Evolutionary conservation across 768 basidiomycete genomes (phyloP), one percentile per base, ranked within the genome.

Genomic region (Russula virescens): DNA sequence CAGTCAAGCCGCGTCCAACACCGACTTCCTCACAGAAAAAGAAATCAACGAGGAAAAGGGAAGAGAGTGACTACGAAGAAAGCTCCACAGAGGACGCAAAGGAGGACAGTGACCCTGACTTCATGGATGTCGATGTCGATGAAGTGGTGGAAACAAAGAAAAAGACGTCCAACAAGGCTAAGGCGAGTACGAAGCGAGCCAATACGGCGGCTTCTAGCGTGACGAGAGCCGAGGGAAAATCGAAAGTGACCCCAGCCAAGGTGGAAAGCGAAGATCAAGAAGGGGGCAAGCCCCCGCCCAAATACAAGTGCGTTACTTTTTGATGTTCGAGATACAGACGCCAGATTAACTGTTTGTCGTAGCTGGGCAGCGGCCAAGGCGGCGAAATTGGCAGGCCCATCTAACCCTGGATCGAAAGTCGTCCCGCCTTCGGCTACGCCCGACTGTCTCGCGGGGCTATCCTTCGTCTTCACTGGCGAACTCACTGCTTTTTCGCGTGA

Each of bases 401-500:
- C 77, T n/a, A 77, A 76, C 53, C 77, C 78, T 1, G 86, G 86
- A 0, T 80, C 81, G 19, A 87, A 85, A 70, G 72, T 77, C 16
- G 76, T 88, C 5, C 88, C 88, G 0, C 82, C 88, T 26, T 77
- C 79, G n/a, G 88, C 82, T 16, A 80, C 91, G 23, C 90, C 91
- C 0, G 85, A 93, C 48, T 93, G 91, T 70, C 79, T 99, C 10
- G 82, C 86, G 0, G 95, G 95, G 0, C 78, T 98, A 25, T 81
- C 92, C 0, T 89, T 99, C 70, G 96, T 99, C 23, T 99, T 99
- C 67, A 98, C 97, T 0, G 97, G 95, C 18, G 96, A 99, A 68
- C 75, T 98, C 50, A 83, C 81, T 51, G 89, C 88, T 62, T 85
- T 98, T 66, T 86, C 91, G 1, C 81, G 97, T 42, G 92, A 98